phyloP scores from a whole-genome alignment of 2,329 filamentous ascomycete genomes.

The Sarocladium brachiariae region DNA sequence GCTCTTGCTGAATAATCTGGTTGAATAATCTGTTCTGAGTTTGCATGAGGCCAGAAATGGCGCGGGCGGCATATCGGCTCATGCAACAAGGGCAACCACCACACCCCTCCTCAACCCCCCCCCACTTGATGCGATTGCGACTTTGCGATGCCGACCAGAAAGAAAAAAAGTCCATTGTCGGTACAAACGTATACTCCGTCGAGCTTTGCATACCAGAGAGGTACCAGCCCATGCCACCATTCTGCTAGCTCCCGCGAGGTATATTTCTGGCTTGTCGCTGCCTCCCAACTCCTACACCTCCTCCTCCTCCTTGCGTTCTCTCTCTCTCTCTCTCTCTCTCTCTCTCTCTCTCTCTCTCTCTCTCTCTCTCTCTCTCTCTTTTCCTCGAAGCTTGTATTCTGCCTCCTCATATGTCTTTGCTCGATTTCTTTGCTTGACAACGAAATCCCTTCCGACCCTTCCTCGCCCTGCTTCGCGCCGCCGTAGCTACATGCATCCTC shows the following conservation, averaged over 20 bases:
- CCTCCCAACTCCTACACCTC: background rate
- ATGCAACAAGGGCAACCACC: background rate
- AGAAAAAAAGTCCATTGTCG: no score
- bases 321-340: background rate
- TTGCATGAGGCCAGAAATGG: no score
- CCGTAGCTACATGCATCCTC: constrained; percentile 26
- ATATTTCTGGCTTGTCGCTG: background rate
- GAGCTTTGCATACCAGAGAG: constrained; percentile 2
- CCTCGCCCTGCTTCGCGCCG: background rate
- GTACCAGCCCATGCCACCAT: background rate
- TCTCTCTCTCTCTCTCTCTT: background rate
- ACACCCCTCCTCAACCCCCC: no score
- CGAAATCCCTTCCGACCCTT: background rate
- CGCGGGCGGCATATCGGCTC: background rate
- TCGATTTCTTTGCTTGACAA: background rate
- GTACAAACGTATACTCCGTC: background rate
- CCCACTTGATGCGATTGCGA: constrained; percentile 7
- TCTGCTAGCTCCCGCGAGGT: constrained; percentile 3
- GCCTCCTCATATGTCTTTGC: background rate
- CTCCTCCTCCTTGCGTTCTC: background rate
- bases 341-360: background rate
- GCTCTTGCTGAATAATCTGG: no score
- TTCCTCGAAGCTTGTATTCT: no score
- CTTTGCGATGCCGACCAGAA: constrained; percentile 5
- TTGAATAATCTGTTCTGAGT: no score